phyloP scores from a whole-genome alignment of 2,329 filamentous ascomycete genomes.

The Paracorniculantispora psalliotae region DNA sequence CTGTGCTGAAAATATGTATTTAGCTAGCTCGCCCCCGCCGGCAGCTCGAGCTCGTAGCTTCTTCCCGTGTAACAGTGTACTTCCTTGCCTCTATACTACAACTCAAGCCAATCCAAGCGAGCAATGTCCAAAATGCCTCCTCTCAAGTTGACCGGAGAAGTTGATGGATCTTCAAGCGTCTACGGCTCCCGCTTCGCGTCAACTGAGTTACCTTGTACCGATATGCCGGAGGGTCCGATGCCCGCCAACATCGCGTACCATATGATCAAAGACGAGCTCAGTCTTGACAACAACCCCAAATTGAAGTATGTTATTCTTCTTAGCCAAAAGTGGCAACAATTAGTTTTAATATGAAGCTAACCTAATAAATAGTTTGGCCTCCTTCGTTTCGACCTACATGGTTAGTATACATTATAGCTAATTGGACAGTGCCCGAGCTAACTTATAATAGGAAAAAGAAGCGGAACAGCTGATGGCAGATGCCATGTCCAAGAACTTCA shows the following conservation, averaged over 20 bases:
- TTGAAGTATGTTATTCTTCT: constrained; percentile 56
- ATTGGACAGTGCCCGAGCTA: too few species aligned
- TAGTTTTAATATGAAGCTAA: not conserved
- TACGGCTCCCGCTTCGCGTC: constrained; percentile 84
- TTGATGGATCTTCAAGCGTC: constrained; percentile 37
- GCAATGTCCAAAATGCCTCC: too few species aligned
- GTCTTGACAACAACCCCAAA: constrained; percentile 85
- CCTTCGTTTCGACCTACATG: constrained; percentile 96
- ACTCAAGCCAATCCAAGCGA: too few species aligned
- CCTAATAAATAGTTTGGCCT: constrained; percentile 60
- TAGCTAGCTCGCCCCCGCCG: constrained; percentile 73
- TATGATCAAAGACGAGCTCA: constrained; percentile 94
- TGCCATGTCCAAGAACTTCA: constrained; percentile 91
- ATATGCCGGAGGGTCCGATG: constrained; percentile 90
- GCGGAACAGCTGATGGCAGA: constrained; percentile 94
- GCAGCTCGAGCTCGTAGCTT: constrained; percentile 80
- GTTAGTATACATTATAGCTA: constrained; percentile 38
- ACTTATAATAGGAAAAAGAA: constrained; percentile 79
- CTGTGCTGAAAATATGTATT: too few species aligned
- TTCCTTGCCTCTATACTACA: too few species aligned
- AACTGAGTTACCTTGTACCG: constrained; percentile 71
- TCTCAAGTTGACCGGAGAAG: too few species aligned
- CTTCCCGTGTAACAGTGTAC: constrained; percentile 68
- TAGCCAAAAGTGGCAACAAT: too few species aligned
- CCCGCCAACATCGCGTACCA: constrained; percentile 86